Evolutionary conservation across 805 yeast species (phyloP).

Genomic region (Starmera caribaea): DNA sequence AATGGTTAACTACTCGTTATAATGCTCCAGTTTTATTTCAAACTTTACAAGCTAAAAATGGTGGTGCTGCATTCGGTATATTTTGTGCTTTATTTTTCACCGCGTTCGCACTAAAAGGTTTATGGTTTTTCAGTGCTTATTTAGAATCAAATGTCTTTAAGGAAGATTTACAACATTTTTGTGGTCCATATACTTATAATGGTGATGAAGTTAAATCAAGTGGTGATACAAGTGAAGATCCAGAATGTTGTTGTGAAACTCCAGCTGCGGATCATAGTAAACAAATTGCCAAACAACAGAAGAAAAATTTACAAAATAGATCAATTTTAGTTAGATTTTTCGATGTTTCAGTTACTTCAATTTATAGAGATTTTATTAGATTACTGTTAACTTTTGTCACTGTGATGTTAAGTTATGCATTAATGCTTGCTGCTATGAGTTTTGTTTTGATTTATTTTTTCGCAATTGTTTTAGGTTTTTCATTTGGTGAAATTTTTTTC

Average conservation of each 20-base stretch:
- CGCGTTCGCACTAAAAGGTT: constrained; percentile 50
- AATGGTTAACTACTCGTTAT: constrained; percentile 42
- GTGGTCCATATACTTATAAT: background rate
- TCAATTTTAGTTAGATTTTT: constrained; percentile 23
- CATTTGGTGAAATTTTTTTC: constrained; percentile 62
- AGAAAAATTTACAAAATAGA: constrained; percentile 5
- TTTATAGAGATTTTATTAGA: constrained; percentile 46
- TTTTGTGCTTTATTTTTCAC: constrained; percentile 50
- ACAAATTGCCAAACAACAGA: background rate
- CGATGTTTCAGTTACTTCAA: constrained; percentile 23
- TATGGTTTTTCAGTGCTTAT: constrained; percentile 50
- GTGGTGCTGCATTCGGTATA: constrained; percentile 66
- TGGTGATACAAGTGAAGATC: background rate
- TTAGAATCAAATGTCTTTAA: constrained; percentile 52
- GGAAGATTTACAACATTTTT: background rate
- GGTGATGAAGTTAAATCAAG: background rate
- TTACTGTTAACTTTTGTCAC: constrained; percentile 46
- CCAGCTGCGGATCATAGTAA: background rate
- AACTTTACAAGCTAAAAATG: constrained; percentile 38
- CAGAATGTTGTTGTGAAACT: background rate
- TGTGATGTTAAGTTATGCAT: constrained; percentile 57
- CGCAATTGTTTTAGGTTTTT: constrained; percentile 61
- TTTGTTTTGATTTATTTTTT: constrained; percentile 59
- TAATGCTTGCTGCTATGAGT: constrained; percentile 77
- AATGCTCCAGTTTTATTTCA: constrained; percentile 53